Evolutionary conservation across 371 early-diverging fungal species (phyloP).

Genomic region (Haplosporangium sp.): DNA sequence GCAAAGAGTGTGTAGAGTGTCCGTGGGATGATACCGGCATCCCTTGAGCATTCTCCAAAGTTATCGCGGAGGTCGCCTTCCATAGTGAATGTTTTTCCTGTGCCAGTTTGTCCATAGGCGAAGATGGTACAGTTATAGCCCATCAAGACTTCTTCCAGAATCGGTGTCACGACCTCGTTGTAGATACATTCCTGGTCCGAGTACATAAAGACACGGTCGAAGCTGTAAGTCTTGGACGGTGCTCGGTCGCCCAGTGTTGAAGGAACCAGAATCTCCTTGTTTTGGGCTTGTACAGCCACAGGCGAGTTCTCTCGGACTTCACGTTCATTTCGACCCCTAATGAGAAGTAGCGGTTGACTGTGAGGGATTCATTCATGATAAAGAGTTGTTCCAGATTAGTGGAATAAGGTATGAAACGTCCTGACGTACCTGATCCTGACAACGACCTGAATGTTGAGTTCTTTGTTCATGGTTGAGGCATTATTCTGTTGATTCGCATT

Average conservation of each 20-base stretch:
- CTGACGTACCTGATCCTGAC: conserved; percentile 46
- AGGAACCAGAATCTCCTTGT: conserved; percentile 45
- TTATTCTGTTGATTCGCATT: conserved; percentile 3
- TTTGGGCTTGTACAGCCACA: conserved; percentile 41
- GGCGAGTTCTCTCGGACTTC: conserved; percentile 48
- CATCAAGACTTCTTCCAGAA: conserved; percentile 79
- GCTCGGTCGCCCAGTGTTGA: conserved; percentile 50
- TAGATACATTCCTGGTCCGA: conserved; percentile 88
- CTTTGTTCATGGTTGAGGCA: conserved; percentile 31
- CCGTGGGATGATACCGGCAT: conserved; percentile 94
- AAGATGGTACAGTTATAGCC: conserved; percentile 97
- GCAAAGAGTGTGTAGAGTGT: conserved; percentile 87
- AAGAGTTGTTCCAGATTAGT: too few species aligned
- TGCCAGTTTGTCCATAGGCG: conserved; percentile 96
- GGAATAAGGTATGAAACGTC: too few species aligned
- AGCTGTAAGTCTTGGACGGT: conserved; percentile 78
- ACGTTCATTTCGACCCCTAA: conserved; percentile 35
- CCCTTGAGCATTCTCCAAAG: conserved; percentile 55
- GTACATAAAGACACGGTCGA: conserved; percentile 93
- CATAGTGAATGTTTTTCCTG: conserved; percentile 94
- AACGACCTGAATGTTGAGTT: conserved; percentile 52
- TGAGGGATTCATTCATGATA: too few species aligned
- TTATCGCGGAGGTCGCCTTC: conserved; percentile 77
- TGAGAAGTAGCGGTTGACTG: not conserved
- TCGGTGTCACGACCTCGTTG: conserved; percentile 84